A percentile compares a stretch with the other conserved stretches of the same genome.
phyloP scores from a whole-genome alignment of 352 stramenopile genomes.

The Phytophthora boehmeriae region DNA sequence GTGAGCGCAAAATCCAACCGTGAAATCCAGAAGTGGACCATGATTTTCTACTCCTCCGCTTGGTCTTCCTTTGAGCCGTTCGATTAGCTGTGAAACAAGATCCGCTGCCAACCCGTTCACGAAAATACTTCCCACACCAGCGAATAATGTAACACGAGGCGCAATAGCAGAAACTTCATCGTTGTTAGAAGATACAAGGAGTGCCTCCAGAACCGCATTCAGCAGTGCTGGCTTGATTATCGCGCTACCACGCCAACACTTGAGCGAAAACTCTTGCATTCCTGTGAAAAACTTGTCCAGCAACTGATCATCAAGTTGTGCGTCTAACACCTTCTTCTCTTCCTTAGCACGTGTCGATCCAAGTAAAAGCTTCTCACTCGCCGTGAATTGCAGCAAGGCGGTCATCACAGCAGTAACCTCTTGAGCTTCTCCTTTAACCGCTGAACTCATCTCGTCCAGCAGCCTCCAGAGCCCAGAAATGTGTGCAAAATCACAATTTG shows the following conservation, averaged over 20 bases:
- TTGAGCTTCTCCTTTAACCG: conserved; percentile 15
- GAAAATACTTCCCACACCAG: conserved; percentile 39
- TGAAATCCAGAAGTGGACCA: conserved; percentile 25
- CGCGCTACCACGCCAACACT: conserved; percentile 37
- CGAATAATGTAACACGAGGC: conserved; percentile 38
- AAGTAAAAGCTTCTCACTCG: conserved; percentile 29
- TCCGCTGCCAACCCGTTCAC: conserved; percentile 47
- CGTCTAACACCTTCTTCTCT: conserved; percentile 5
- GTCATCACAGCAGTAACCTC: conserved; percentile 26
- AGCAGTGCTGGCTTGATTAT: conserved; percentile 37
- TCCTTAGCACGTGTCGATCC: background rate
- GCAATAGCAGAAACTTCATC: background rate
- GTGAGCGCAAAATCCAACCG: conserved; percentile 50
- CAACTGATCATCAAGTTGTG: conserved; percentile 56
- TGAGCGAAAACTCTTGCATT: conserved; percentile 63
- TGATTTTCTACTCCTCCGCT: background rate
- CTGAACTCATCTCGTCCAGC: conserved; percentile 44
- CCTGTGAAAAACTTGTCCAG: conserved; percentile 65
- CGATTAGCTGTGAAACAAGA: conserved; percentile 29
- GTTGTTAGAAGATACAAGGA: background rate
- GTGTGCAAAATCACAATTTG: conserved; percentile 69
- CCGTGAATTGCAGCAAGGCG: conserved; percentile 35
- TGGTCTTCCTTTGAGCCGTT: conserved; percentile 1
- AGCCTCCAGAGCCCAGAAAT: conserved; percentile 62
- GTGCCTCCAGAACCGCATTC: conserved; percentile 16